Conservation (phyloP, 225 moss, liverwort and hornwort genomes). For the Polytrichum formosum region DNA sequence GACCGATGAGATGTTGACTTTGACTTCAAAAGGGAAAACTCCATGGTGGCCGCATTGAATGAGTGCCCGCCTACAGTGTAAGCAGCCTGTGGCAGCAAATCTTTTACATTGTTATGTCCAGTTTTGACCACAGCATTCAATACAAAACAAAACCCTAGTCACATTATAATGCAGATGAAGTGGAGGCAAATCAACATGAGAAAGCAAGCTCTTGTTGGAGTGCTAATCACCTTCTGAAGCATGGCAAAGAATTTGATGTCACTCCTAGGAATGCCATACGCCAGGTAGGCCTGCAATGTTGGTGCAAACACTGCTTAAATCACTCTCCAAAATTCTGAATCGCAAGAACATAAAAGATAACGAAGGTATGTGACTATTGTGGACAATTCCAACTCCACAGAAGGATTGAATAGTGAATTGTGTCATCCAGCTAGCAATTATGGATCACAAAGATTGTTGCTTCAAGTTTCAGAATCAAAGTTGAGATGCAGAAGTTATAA, state of each 20-base stretch:
- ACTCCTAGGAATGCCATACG: conserved; percentile 79
- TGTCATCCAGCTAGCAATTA: too few relatives aligned
- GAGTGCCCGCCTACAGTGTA: conserved; percentile 84
- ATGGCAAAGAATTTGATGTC: conserved; percentile 79
- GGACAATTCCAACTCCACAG: too few relatives aligned
- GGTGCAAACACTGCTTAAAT: too few relatives aligned
- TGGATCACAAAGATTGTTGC: background rate
- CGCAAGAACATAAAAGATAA: too few relatives aligned
- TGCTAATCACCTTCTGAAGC: conserved; percentile 62
- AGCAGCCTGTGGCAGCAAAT: conserved; percentile 48
- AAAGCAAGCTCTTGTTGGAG: too few relatives aligned
- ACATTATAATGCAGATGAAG: background rate
- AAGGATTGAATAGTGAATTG: too few relatives aligned
- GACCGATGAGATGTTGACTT: conserved; percentile 70
- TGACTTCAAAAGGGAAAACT: conserved; percentile 60
- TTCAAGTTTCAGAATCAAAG: too few relatives aligned
- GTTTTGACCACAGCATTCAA: background rate
- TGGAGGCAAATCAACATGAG: conserved; percentile 8
- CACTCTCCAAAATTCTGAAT: too few relatives aligned
- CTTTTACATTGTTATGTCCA: conserved; percentile 10
- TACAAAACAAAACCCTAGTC: background rate
- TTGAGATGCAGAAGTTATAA: too few relatives aligned
- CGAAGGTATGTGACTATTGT: too few relatives aligned
- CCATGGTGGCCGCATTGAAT: conserved; percentile 79
- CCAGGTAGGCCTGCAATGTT: conserved; percentile 68